Evolutionary conservation across 2,329 filamentous ascomycete species (phyloP).

Genomic region (Penicillium sclerotigenum): DNA sequence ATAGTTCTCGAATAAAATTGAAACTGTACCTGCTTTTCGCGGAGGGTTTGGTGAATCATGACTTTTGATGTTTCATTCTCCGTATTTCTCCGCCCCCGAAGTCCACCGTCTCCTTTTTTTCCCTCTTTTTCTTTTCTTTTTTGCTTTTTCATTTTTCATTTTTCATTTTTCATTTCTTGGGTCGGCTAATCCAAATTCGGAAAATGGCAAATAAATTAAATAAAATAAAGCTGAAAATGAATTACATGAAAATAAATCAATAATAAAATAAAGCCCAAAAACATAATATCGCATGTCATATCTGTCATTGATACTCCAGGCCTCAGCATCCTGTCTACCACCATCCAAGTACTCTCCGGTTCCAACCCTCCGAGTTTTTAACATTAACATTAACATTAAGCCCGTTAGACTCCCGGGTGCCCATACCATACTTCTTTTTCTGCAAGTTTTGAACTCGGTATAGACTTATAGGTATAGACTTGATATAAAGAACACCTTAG

Average conservation of each 20-base stretch:
- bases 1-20: neutral
- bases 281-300: slow-evolving; percentile 12
- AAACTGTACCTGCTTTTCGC: slow-evolving; percentile 16
- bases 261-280: neutral
- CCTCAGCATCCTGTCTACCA: neutral
- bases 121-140: neutral
- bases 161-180: slow-evolving; percentile 2
- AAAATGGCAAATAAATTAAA: neutral
- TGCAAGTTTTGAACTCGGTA: neutral
- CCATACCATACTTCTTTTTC: neutral
- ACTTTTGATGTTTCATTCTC: slow-evolving; percentile 1
- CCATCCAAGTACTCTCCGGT: slow-evolving; percentile 6
- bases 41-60: slow-evolving; percentile 17
- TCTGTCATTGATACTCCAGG: slow-evolving; percentile 9
- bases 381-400: slow-evolving; percentile 16
- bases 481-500: neutral
- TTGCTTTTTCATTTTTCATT: neutral
- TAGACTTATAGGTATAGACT: neutral
- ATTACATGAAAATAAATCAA: neutral
- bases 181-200: neutral
- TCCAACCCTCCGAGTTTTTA: slow-evolving; percentile 13
- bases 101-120: slow-evolving; percentile 1
- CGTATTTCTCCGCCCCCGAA: slow-evolving; percentile 22
- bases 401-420: slow-evolving; percentile 15
- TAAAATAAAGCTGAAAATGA: neutral